Conservation (phyloP, 495 filamentous ascomycete species). For the Aspergillus nanangensis region DNA sequence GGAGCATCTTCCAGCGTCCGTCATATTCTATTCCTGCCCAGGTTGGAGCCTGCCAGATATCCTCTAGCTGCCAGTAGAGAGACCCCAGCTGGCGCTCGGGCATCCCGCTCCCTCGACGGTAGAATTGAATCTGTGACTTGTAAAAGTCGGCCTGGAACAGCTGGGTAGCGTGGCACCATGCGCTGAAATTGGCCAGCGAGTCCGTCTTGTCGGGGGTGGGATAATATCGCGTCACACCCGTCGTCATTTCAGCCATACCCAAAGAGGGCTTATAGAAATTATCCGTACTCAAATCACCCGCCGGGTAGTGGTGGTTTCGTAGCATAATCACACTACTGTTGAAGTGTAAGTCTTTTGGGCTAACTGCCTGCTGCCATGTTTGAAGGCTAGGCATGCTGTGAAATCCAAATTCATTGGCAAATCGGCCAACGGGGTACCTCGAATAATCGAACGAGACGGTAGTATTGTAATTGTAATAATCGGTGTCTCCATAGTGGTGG, state of each 20-base stretch:
- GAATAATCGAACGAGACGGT: conserved; percentile 50
- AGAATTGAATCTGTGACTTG: conserved; percentile 60
- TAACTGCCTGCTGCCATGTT: conserved; percentile 54
- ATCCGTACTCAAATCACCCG: conserved; percentile 36
- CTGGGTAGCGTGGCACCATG: conserved; percentile 65
- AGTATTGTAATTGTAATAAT: conserved; percentile 65
- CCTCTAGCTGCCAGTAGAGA: conserved; percentile 68
- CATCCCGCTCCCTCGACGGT: conserved; percentile 57
- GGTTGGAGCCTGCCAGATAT: conserved; percentile 66
- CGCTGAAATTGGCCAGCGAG: conserved; percentile 58
- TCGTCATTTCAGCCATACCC: conserved; percentile 63
- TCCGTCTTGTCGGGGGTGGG: conserved; percentile 56
- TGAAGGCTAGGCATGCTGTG: conserved; percentile 64
- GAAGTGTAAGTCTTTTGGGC: conserved; percentile 49
- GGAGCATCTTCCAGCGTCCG: conserved; percentile 63
- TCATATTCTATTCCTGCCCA: conserved; percentile 64
- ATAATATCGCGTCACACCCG: conserved; percentile 56
- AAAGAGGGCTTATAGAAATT: conserved; percentile 32
- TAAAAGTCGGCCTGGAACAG: conserved; percentile 67
- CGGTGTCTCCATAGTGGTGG: conserved; percentile 62
- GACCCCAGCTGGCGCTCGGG: conserved; percentile 58
- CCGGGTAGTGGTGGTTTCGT: conserved; percentile 63
- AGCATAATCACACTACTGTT: conserved; percentile 57
- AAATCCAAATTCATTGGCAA: conserved; percentile 65
- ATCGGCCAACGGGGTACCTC: conserved; percentile 57